Evolutionary conservation across 1,284 basidiomycete species (phyloP).

Genomic region (Lentinula novae-zelandiae): DNA sequence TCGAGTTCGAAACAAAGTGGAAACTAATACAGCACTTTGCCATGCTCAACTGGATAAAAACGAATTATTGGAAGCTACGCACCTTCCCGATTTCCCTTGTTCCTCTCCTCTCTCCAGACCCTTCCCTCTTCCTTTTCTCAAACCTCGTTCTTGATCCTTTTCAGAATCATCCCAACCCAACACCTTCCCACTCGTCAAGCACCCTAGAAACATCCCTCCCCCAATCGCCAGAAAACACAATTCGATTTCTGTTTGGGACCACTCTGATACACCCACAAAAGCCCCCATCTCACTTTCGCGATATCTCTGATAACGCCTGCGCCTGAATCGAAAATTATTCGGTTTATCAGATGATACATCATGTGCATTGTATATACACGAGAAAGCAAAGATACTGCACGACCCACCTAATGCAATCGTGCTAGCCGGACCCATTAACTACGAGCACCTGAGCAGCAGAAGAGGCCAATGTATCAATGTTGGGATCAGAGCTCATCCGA

Average conservation of each 20-base stretch:
- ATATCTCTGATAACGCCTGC: slow-evolving; percentile 58
- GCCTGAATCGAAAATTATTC: slow-evolving; percentile 27
- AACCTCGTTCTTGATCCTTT: slow-evolving; percentile 29
- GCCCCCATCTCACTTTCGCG: slow-evolving; percentile 46
- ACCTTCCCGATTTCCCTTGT: slow-evolving; percentile 19
- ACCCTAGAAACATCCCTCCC: slow-evolving; percentile 41
- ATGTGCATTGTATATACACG: too few relatives aligned
- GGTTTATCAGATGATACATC: too few relatives aligned
- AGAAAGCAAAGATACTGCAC: too few relatives aligned
- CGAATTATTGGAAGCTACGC: not conserved
- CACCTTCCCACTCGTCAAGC: slow-evolving; percentile 44
- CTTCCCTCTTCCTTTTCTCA: slow-evolving; percentile 3
- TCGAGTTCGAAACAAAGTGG: too few relatives aligned
- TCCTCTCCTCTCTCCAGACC: not conserved
- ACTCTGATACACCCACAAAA: slow-evolving; percentile 41
- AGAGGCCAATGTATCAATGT: slow-evolving; percentile 58
- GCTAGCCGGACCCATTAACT: slow-evolving; percentile 52
- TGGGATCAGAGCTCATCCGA: slow-evolving; percentile 59
- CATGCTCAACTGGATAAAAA: not conserved
- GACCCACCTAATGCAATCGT: slow-evolving; percentile 49
- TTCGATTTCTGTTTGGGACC: slow-evolving; percentile 54
- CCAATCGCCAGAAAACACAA: slow-evolving; percentile 66
- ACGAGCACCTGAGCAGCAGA: slow-evolving; percentile 57
- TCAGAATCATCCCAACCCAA: slow-evolving; percentile 59
- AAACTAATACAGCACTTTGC: too few relatives aligned